Base-by-base conservation (phyloP, 176 grass and related monocot genomes). In the Triticum turgidum region DNA sequence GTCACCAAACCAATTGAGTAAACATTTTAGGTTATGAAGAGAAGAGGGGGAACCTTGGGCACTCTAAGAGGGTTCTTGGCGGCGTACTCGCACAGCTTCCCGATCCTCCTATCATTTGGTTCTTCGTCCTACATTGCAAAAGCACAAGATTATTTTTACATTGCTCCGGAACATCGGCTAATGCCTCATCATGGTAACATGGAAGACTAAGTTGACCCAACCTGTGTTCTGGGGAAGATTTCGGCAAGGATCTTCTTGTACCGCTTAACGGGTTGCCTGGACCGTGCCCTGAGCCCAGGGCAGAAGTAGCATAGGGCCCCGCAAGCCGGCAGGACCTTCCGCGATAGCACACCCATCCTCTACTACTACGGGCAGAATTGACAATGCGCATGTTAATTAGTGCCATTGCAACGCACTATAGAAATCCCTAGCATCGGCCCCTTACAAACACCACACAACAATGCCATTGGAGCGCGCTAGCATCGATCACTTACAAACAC, bases 221-320 rank as follows among this genome's bases (percentile, higher is more conserved):
- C 35, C 35, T 37, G 35, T 37, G 35, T 37, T 37, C 35, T 37
- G 66, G 91, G 93, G 86, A 95, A 95, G 51, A 95, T 93, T 5
- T 91, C 84, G n/a, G 89, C 80, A 74, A 95, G 81, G 86, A 95
- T 92, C 84, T 93, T 95, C 86, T 95, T 95, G 84, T 95, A 95
- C 35, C 91, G 84, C 87, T 95, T 93, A 59, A 95, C 81, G 29
- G 86, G 91, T 76, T 93, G 89, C 73, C 86, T 88, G 37, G 93
- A 95, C 42, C 89, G 73, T 44, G 91, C 22, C 35, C 91, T 77
- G 61, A 89, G 61, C 14, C 81, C 54, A 7, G 91, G 93, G 83
- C 83, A 95, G 65, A 91, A 68, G 69, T 88, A 95, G 87, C 88
- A 95, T n/a, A 95, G 87, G 20, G 86, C 80, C 1, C 88, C 91